Percentiles rank a stretch among this genome's conserved stretches.
phyloP scores from a whole-genome alignment of 148 eudicot species.

The Spergularia bocconei region DNA sequence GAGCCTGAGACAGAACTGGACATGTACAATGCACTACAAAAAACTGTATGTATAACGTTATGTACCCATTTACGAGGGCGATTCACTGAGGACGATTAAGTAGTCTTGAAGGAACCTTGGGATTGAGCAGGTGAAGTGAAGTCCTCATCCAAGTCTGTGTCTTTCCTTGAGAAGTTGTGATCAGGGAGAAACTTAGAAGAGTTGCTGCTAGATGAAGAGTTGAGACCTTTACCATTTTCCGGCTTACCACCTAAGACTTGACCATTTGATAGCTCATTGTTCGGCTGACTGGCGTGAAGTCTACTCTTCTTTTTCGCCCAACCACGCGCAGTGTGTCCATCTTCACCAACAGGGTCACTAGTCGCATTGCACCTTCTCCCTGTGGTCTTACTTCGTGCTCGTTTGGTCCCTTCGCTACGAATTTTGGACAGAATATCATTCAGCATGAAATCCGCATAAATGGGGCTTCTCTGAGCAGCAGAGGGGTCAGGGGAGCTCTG shows the following conservation, averaged over 20 bases:
- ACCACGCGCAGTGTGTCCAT: not conserved
- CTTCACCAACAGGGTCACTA: conserved; percentile 5
- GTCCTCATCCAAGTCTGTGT: conserved; percentile 18
- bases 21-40: no score
- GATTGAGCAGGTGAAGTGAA: conserved; percentile 10
- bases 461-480: not conserved
- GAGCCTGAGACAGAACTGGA: no score
- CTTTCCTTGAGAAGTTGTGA: conserved; percentile 1
- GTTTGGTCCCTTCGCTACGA: not conserved
- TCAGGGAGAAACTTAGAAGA: conserved; percentile 11
- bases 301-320: not conserved
- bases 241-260: not conserved
- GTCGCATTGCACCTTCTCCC: not conserved
- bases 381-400: not conserved
- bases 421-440: conserved; percentile 11
- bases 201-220: conserved; percentile 26
- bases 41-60: no score
- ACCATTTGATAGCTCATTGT: not conserved
- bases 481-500: not conserved
- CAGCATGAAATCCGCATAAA: not conserved
- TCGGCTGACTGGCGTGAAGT: not conserved
- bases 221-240: conserved; percentile 17
- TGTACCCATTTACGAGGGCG: not conserved
- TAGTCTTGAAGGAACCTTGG: not conserved
- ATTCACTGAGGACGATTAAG: not conserved